Evolutionary conservation across 768 basidiomycete species (phyloP).

Genomic region (Leccinum incarnatum): DNA sequence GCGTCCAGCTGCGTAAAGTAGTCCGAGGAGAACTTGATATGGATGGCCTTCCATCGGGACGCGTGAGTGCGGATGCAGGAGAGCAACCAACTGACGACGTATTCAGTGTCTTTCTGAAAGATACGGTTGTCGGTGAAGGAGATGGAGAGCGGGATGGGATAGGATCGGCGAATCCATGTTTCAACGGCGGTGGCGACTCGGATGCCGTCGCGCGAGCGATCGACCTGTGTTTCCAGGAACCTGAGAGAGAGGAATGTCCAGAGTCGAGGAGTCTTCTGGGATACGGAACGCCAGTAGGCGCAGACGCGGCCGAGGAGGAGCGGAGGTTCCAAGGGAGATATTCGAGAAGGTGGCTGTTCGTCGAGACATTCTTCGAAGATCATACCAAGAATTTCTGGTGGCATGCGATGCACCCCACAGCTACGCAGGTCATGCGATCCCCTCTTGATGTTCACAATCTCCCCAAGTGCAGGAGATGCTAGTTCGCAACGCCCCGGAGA

Average conservation of each 20-base stretch:
- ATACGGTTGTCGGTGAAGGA: slow-evolving; percentile 27
- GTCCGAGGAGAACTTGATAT: slow-evolving; percentile 28
- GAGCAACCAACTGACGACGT: slow-evolving; percentile 18
- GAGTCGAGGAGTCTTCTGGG: slow-evolving; percentile 17
- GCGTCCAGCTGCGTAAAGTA: slow-evolving; percentile 19
- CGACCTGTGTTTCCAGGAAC: slow-evolving; percentile 20
- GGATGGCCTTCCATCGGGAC: slow-evolving; percentile 23
- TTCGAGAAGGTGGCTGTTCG: not conserved
- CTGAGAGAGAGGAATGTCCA: slow-evolving; percentile 27
- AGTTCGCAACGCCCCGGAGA: not conserved
- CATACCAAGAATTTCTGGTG: slow-evolving; percentile 39
- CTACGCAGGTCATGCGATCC: not conserved
- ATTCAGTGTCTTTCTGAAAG: slow-evolving; percentile 25
- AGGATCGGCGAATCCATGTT: slow-evolving; percentile 24
- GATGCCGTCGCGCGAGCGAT: slow-evolving; percentile 20
- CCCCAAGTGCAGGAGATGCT: not conserved
- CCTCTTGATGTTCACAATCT: not conserved
- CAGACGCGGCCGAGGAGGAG: slow-evolving; percentile 28
- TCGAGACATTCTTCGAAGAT: slow-evolving; percentile 25
- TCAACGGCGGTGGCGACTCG: slow-evolving; percentile 15
- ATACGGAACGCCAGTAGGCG: slow-evolving; percentile 23
- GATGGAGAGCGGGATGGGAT: slow-evolving; percentile 23
- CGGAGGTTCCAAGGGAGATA: slow-evolving; percentile 13
- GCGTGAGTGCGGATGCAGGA: slow-evolving; percentile 18
- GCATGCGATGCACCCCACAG: slow-evolving; percentile 14